Base-by-base conservation (phyloP, 1,284 basidiomycete genomes). In the Malassezia furfur region DNA sequence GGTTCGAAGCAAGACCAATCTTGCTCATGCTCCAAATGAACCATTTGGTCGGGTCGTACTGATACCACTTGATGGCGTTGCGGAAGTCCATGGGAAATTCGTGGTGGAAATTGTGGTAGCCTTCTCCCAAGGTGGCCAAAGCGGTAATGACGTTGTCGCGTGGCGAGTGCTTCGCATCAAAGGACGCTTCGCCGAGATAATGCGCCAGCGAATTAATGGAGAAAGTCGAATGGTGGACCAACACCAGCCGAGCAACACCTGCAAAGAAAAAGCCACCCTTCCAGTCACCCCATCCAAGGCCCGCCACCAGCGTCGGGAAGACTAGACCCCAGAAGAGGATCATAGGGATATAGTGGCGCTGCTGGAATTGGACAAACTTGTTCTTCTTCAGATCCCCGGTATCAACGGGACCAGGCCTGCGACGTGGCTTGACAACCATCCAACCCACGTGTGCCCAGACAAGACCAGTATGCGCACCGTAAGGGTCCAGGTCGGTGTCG, bases 71-170 rank as follows among this genome's bases (percentile, higher is more conserved):
- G 31, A 69, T 58, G 15, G 70, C 71, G 53, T 74, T 74, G 17
- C 71, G 65, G 63, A 67, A 72, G 62, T 73, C 70, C 69, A 73
- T 72, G 32, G 70, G 70, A 66, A 73, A 73, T 52, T 73, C 69
- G 60, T 73, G 70, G 64, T 73, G 70, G 66, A 72, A 73, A 60
- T 73, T 73, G 66, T 73, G 70, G 62, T 73, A 73, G 19, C 70
- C 70, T 55, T 73, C 70, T 14, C 70, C 70, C 30, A 73, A 64
- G 35, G 70, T 73, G 45, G 68, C 70, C 15, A 73, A 57, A 11
- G 70, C 70, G 39, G 70, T 73, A 52, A 73, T 62, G 45, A 70
- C 62, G 62, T 73, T 68, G 61, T 73, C 70, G 43, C 70, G 69
- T 28, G 70, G 70, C n/a, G 69, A 66, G 60, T 70, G 67, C 61